Base-by-base conservation (phyloP, 129 eudicot species). In the Arctium lappa region DNA sequence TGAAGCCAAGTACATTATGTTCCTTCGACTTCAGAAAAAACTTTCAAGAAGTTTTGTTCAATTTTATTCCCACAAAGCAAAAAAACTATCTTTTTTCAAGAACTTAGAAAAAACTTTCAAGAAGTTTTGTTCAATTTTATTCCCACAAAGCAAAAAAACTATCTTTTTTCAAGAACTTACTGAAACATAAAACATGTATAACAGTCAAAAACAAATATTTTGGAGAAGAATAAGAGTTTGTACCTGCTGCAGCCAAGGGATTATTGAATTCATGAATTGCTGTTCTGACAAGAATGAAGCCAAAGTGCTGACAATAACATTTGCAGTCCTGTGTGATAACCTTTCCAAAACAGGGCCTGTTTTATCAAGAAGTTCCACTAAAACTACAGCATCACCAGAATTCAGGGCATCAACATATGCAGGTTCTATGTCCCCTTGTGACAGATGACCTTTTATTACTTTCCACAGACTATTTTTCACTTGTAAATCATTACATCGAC, bases 211-310 rank as follows among this genome's bases (percentile, higher is more conserved):
- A 81, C 10, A 27, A 63, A 22, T 27, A 37, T 34, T 16, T 12
- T 36, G 31, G 8, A 72, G 53, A 39, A 39, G 44, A 39, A 39
- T 6, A 39, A 39, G 44, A 5, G 44, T 39, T 5, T 39, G 15
- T 34, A 85, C 98, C 94, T 94, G 98, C 63, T 90, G 97, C 81
- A 94, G 75, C 98, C 98, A 94, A 66, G 98, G 97, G 60, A 94
- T 86, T 69, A 94, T 85, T 0, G 91, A 85, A 78, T 85, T 85
- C 78, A 89, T 74, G 78, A 86, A 90, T 85, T 90, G 88, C 44
- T 92, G 98, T 63, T 90, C 90, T 77, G 88, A 73, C 73, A 94
- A 82, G 86, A 82, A 86, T 1, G 89, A 87, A 36, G 95, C 92
- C 81, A 92, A 88, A 79, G 85, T 87, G 84, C 88, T 74, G 69